Percentiles rank a stretch among this genome's conserved stretches.
phyloP scores from a whole-genome alignment of 208 protist genomes.

The Zelonia costaricensis region DNA sequence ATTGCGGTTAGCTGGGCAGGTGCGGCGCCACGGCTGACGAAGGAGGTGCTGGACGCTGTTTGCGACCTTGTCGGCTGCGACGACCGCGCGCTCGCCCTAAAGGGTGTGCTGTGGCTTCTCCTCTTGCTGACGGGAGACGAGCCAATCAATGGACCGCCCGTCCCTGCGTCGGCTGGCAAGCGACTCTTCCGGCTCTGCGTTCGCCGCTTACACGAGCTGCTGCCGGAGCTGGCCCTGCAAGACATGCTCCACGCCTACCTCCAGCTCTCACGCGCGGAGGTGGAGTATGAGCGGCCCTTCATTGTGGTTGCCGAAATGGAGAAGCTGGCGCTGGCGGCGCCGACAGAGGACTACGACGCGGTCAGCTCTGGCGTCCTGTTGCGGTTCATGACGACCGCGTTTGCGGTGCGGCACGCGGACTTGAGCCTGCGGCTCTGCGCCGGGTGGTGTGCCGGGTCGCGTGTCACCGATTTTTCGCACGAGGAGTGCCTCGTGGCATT shows the following conservation, averaged over 20 bases:
- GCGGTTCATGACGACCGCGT: slow-evolving; percentile 29
- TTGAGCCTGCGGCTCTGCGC: slow-evolving; percentile 15
- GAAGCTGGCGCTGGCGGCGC: slow-evolving; percentile 20
- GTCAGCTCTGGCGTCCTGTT: slow-evolving; percentile 25
- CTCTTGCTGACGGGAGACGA: slow-evolving; percentile 22
- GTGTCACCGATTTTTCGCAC: slow-evolving; percentile 23
- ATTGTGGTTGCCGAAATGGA: slow-evolving; percentile 53
- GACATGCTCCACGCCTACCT: slow-evolving; percentile 49
- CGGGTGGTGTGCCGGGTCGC: slow-evolving; percentile 11
- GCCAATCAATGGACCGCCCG: background rate
- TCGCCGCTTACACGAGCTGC: slow-evolving; percentile 45
- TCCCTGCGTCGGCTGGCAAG: slow-evolving; percentile 16
- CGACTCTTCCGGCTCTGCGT: slow-evolving; percentile 49
- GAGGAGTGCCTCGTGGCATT: slow-evolving; percentile 29
- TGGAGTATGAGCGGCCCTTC: slow-evolving; percentile 45
- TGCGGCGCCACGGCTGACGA: slow-evolving; percentile 4
- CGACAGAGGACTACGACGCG: slow-evolving; percentile 9
- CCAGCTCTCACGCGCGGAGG: slow-evolving; percentile 13
- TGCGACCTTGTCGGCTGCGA: slow-evolving; percentile 18
- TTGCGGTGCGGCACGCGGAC: background rate
- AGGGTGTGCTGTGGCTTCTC: slow-evolving; percentile 48
- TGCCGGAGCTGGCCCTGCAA: slow-evolving; percentile 34
- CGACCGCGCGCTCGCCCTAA: slow-evolving; percentile 31
- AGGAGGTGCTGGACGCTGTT: slow-evolving; percentile 23
- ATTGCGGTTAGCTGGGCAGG: slow-evolving; percentile 11